Evolutionary conservation across 148 eudicot genomes (phyloP).

Genomic region (Spergularia marina): DNA sequence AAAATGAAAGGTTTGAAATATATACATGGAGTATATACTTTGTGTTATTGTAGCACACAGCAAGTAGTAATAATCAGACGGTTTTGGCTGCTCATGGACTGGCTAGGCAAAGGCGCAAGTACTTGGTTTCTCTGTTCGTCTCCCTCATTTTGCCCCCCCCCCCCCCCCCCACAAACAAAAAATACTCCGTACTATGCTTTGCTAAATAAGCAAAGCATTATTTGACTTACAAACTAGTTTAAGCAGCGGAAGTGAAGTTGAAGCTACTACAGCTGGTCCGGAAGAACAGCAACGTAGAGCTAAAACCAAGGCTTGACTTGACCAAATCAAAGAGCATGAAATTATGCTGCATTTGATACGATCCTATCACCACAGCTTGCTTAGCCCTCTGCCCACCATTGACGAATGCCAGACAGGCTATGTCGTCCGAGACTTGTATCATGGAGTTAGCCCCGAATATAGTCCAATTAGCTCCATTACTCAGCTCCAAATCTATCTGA

Average conservation of each 20-base stretch:
- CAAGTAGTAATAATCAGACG: no score
- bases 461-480: conserved; percentile 35
- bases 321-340: conserved; percentile 42
- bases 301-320: conserved; percentile 34
- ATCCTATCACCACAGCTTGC: conserved; percentile 35
- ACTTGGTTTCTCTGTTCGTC: no score
- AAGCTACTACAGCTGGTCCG: conserved; percentile 34
- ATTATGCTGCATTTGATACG: conserved; percentile 40
- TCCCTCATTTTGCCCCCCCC: no score
- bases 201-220: no score
- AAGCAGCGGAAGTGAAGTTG: conserved; percentile 29
- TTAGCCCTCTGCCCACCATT: conserved; percentile 27
- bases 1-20: no score
- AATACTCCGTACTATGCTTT: no score
- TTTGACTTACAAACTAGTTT: neutral
- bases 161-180: no score
- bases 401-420: conserved; percentile 39
- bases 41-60: no score
- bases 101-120: no score
- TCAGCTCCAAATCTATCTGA: conserved; percentile 29
- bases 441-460: conserved; percentile 36
- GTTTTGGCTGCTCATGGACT: no score
- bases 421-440: conserved; percentile 22
- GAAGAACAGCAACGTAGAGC: conserved; percentile 25
- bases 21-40: no score